phyloP scores from a whole-genome alignment of 805 yeast species.

The Myxozyma lipomycoides region DNA sequence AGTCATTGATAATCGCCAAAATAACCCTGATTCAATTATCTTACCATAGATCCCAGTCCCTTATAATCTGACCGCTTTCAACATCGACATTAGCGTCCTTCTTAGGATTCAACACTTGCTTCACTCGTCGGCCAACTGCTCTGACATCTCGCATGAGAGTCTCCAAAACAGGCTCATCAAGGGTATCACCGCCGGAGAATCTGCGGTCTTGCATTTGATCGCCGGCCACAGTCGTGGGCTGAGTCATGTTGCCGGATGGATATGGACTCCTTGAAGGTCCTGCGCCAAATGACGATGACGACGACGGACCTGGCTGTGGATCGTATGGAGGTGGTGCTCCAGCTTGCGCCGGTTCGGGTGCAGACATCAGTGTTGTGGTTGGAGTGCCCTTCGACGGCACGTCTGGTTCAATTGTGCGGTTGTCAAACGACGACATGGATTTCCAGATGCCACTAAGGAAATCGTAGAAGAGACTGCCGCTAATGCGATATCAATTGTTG shows the following conservation, averaged over 20 bases:
- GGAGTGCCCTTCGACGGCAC: constrained; percentile 6
- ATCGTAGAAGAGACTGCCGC: not conserved
- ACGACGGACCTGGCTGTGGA: constrained; percentile 8
- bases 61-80: constrained; percentile 29
- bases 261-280: constrained; percentile 9
- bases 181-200: constrained; percentile 64
- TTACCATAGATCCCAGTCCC: constrained; percentile 54
- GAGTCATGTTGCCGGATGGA: constrained; percentile 3
- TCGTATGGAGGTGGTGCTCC: constrained; percentile 1
- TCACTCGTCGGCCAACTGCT: constrained; percentile 44
- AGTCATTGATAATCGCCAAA: not conserved
- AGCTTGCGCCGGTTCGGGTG: not conserved
- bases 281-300: constrained; percentile 6
- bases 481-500: not conserved
- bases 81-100: constrained; percentile 29
- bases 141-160: constrained; percentile 50
- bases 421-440: constrained; percentile 9
- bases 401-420: constrained; percentile 19
- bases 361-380: not conserved
- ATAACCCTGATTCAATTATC: too few species aligned
- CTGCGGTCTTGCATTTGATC: constrained; percentile 45
- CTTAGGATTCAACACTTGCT: constrained; percentile 45
- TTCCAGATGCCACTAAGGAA: not conserved
- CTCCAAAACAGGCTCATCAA: constrained; percentile 62
- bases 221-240: constrained; percentile 21